These are phyloP conservation scores for Microcos paniculata DNA, from an alignment of 345 rosid species.

Conservation along the genomic window DNA sequence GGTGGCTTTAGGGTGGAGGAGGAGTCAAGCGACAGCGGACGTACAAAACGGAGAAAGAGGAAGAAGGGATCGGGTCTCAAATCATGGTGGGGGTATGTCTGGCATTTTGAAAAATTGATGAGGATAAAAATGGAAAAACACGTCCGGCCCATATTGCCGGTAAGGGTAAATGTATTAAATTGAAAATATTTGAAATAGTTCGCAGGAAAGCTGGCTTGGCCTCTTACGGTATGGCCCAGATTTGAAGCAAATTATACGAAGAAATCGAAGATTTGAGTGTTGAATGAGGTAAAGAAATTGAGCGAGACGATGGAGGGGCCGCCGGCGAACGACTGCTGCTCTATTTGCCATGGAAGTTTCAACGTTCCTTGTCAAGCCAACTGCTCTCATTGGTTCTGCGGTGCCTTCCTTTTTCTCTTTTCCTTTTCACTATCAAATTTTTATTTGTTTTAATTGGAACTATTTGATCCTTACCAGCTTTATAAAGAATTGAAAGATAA, in stretches of 20 bases:
- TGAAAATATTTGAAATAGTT: too few species aligned
- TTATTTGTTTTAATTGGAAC: not conserved
- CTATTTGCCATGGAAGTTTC: constrained; percentile 74
- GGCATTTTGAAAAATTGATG: too few species aligned
- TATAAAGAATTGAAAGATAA: not conserved
- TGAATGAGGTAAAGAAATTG: not conserved
- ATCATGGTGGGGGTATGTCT: too few species aligned
- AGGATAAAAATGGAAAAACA: too few species aligned
- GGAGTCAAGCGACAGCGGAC: too few species aligned
- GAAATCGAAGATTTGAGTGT: not conserved
- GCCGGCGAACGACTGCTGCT: constrained; percentile 67
- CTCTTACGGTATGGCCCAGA: too few species aligned
- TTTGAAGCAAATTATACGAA: not conserved
- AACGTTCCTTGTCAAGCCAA: constrained; percentile 83
- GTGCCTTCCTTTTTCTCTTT: constrained; percentile 27
- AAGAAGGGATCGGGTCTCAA: too few species aligned
- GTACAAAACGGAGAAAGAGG: too few species aligned
- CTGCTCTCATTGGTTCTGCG: constrained; percentile 99
- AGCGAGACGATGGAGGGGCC: constrained; percentile 55
- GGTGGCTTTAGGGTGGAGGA: too few species aligned
- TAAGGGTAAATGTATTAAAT: too few species aligned
- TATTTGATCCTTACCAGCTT: not conserved
- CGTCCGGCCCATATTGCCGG: too few species aligned
- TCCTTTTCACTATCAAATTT: not conserved
- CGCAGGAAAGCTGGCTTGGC: too few species aligned